Evolutionary conservation across 2,329 filamentous ascomycete genomes (phyloP).

Genomic region (Catunica adiposa): DNA sequence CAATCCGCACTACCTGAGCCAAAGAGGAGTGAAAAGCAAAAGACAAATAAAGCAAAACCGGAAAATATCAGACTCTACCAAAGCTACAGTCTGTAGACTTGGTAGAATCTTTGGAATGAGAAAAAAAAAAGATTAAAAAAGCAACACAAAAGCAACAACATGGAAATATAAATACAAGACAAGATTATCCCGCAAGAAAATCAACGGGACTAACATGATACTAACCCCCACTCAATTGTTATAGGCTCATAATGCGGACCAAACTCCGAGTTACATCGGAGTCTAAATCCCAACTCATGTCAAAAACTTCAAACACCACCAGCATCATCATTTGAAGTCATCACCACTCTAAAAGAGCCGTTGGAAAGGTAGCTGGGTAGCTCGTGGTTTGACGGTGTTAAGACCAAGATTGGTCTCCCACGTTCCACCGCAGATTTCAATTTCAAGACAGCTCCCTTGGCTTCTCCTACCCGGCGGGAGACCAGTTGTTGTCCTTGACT

Average conservation of each 20-base stretch:
- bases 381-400: too few species aligned
- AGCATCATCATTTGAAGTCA: constrained; percentile 4
- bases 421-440: too few species aligned
- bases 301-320: constrained; percentile 9
- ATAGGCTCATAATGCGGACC: constrained; percentile 14
- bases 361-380: background rate
- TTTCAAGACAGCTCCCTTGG: background rate
- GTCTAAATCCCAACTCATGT: constrained; percentile 9
- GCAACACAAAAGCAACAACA: background rate
- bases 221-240: constrained; percentile 1
- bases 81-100: background rate
- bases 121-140: background rate
- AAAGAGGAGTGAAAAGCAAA: constrained; percentile 13
- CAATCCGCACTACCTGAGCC: constrained; percentile 14
- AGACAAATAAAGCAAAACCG: background rate
- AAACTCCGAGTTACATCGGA: constrained; percentile 8
- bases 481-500: background rate
- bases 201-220: background rate
- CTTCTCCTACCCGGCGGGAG: background rate
- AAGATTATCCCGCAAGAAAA: background rate
- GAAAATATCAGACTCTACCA: background rate
- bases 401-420: too few species aligned
- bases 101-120: background rate
- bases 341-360: background rate
- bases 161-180: background rate